phyloP scores from a whole-genome alignment of 768 basidiomycete genomes.

The Naematelia encephala region DNA sequence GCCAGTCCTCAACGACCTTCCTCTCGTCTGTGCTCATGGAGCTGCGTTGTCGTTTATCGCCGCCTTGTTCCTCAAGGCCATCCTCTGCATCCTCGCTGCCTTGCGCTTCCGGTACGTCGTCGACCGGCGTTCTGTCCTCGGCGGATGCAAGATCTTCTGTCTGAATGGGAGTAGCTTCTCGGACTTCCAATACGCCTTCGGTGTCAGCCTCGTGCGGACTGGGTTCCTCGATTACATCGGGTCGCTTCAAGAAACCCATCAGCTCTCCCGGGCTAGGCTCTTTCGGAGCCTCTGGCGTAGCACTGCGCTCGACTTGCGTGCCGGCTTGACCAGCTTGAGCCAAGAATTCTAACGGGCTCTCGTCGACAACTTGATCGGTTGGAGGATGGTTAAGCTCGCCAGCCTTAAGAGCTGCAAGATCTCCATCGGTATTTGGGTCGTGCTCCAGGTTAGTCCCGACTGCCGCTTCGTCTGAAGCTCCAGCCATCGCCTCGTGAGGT shows the following conservation, averaged over 20 bases:
- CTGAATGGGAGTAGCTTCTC: background rate
- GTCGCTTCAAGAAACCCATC: background rate
- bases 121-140: background rate
- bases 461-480: background rate
- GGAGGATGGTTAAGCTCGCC: slow-evolving; percentile 16
- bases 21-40: background rate
- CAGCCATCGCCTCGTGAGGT: background rate
- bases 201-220: background rate
- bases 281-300: background rate
- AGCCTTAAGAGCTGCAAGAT: slow-evolving; percentile 29
- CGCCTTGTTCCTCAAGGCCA: no score
- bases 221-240: background rate
- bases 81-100: no score
- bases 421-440: slow-evolving; percentile 27
- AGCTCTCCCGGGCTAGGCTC: no score
- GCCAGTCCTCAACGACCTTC: background rate
- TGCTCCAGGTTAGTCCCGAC: background rate
- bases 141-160: background rate
- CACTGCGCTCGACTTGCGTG: background rate
- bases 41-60: no score
- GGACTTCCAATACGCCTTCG: background rate
- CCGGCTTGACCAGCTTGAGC: slow-evolving; percentile 9
- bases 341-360: slow-evolving; percentile 11
- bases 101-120: no score
- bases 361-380: background rate